These are phyloP conservation scores for Powellomyces hirtus DNA, from an alignment of 192 early-diverging fungal species.

Conservation along the genomic window DNA sequence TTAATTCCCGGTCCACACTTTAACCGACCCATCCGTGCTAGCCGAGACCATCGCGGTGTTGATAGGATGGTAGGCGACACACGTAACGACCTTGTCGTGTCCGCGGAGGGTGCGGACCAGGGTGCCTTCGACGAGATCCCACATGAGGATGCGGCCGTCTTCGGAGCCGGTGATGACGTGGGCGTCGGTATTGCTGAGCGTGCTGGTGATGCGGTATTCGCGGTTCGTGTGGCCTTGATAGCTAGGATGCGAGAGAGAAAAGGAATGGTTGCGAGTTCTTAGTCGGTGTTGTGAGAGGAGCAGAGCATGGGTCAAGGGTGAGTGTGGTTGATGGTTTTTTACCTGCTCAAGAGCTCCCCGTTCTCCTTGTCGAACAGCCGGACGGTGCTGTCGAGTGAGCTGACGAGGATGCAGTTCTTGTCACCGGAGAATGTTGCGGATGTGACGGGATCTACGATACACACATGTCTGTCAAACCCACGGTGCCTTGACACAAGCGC, in stretches of 20 bases:
- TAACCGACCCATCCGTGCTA: slow-evolving; percentile 65
- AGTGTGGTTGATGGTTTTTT: no score
- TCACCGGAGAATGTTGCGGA: slow-evolving; percentile 67
- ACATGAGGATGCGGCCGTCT: slow-evolving; percentile 81
- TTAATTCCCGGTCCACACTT: slow-evolving; percentile 52
- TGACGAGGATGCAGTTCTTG: slow-evolving; percentile 70
- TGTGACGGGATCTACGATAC: slow-evolving; percentile 68
- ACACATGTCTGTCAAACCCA: no score
- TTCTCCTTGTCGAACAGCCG: slow-evolving; percentile 80
- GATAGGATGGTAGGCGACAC: slow-evolving; percentile 68
- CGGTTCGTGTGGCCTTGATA: slow-evolving; percentile 80
- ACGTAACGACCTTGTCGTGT: slow-evolving; percentile 63
- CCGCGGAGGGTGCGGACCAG: slow-evolving; percentile 42
- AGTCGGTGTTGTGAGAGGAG: no score
- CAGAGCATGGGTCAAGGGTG: no score
- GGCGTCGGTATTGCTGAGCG: slow-evolving; percentile 67
- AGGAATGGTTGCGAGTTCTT: no score
- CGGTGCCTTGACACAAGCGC: neutral
- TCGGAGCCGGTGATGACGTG: slow-evolving; percentile 85
- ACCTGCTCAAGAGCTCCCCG: slow-evolving; percentile 71
- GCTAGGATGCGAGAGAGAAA: no score
- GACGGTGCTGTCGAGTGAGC: slow-evolving; percentile 73
- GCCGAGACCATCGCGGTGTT: slow-evolving; percentile 61
- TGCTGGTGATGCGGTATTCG: slow-evolving; percentile 73
- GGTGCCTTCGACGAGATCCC: slow-evolving; percentile 74